Evolutionary conservation across 495 filamentous ascomycete genomes (phyloP).

Genomic region (Parathielavia appendiculata): DNA sequence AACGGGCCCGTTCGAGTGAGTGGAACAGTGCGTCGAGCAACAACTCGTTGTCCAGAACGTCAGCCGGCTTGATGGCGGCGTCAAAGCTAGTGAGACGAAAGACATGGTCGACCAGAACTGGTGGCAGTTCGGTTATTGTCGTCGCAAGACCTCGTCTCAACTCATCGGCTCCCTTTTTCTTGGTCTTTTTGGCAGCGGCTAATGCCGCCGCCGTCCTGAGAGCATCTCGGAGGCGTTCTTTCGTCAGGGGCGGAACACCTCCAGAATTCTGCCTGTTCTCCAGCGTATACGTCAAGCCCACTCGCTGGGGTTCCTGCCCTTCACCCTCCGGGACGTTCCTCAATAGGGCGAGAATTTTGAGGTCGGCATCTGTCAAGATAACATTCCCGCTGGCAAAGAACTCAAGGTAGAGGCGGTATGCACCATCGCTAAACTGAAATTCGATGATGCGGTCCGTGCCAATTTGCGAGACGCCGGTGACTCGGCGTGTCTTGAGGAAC

Average conservation of each 20-base stretch:
- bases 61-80: constrained; percentile 54
- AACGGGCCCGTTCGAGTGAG: constrained; percentile 63
- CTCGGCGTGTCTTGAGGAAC: constrained; percentile 74
- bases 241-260: constrained; percentile 68
- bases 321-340: constrained; percentile 71
- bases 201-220: constrained; percentile 56
- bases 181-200: constrained; percentile 58
- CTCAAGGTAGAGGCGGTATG: constrained; percentile 82
- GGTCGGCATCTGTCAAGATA: constrained; percentile 76
- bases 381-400: constrained; percentile 94
- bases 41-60: constrained; percentile 61
- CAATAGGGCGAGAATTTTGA: constrained; percentile 71
- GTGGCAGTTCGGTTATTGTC: constrained; percentile 80
- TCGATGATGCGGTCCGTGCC: constrained; percentile 93
- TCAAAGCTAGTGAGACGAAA: constrained; percentile 66
- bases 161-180: constrained; percentile 69
- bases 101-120: constrained; percentile 79
- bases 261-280: constrained; percentile 75
- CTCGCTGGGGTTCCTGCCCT: constrained; percentile 67
- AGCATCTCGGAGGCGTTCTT: constrained; percentile 61
- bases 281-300: constrained; percentile 73
- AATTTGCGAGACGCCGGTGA: constrained; percentile 76
- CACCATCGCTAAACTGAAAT: constrained; percentile 85
- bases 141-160: constrained; percentile 73
- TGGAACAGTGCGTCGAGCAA: constrained; percentile 58